A percentile compares a stretch with the other conserved stretches of the same genome.
These are phyloP conservation scores for Boehmeria nivea DNA, from an alignment of 306 rosid species.

Conservation along the genomic window DNA sequence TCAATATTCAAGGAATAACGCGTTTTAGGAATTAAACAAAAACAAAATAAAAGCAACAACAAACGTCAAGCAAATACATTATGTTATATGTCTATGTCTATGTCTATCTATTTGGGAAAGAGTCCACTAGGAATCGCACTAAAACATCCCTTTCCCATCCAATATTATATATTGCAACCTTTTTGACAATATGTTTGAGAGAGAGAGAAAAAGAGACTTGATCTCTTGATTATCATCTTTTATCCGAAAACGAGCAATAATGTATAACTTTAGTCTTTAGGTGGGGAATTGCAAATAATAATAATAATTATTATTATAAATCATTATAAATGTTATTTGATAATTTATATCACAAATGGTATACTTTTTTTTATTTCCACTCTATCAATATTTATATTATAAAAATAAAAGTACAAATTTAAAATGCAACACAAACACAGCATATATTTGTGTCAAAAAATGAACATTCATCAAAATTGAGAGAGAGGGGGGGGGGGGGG, in stretches of 20 bases:
- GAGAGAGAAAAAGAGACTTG: neutral
- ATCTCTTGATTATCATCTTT: neutral
- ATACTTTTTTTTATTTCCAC: too few relatives aligned
- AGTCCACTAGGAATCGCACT: slow-evolving; percentile 1
- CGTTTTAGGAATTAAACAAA: neutral
- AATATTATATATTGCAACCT: neutral
- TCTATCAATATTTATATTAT: too few relatives aligned
- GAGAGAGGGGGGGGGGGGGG: too few relatives aligned
- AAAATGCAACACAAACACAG: too few relatives aligned
- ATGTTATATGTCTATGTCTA: neutral
- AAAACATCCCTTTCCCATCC: neutral
- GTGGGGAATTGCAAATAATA: too few relatives aligned
- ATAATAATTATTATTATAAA: too few relatives aligned
- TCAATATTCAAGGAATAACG: neutral
- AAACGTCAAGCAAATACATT: too few relatives aligned
- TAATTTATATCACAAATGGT: too few relatives aligned
- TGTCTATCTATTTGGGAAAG: neutral
- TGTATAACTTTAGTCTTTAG: neutral
- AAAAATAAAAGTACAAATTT: too few relatives aligned
- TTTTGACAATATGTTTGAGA: neutral
- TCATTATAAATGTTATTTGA: too few relatives aligned
- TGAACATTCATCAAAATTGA: too few relatives aligned
- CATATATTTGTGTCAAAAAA: too few relatives aligned
- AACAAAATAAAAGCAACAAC: neutral
- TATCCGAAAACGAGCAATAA: neutral